phyloP scores from a whole-genome alignment of 1,284 basidiomycete genomes.

The Pyrrhoderma noxium region DNA sequence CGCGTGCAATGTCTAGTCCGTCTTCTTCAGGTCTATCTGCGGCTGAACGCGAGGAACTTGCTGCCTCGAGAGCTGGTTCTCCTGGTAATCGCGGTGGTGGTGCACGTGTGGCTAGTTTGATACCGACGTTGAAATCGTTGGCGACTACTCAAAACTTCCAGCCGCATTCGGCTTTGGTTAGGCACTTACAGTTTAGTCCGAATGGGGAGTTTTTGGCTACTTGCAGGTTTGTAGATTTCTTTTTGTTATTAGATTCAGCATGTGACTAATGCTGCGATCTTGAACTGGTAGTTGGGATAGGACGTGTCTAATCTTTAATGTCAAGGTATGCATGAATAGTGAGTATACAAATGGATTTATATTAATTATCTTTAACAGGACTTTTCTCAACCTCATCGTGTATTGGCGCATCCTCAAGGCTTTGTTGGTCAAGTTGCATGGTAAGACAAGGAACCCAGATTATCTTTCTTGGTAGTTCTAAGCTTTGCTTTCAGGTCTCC shows the following conservation, averaged over 20 bases:
- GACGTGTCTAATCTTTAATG: conserved; percentile 66
- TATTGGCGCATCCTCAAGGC: conserved; percentile 63
- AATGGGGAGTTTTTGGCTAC: conserved; percentile 65
- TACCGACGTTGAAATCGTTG: conserved; percentile 51
- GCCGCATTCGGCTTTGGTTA: conserved; percentile 57
- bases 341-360: too few species aligned
- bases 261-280: not conserved
- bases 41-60: conserved; percentile 20
- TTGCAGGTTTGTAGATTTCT: conserved; percentile 40
- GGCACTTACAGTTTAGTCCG: conserved; percentile 66
- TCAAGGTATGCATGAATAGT: conserved; percentile 41
- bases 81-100: conserved; percentile 36
- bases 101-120: conserved; percentile 47
- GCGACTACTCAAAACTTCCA: conserved; percentile 53
- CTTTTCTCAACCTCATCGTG: conserved; percentile 39
- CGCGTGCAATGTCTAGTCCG: conserved; percentile 5
- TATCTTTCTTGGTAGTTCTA: not conserved
- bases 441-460: conserved; percentile 29
- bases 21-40: too few species aligned
- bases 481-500: conserved; percentile 47
- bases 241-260: too few species aligned
- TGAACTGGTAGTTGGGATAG: conserved; percentile 56
- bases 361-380: not conserved
- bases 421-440: conserved; percentile 77
- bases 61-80: conserved; percentile 27